A percentile compares a stretch with the other conserved stretches of the same genome.
Evolutionary conservation across 2,329 filamentous ascomycete genomes (phyloP).

Genomic region (Fusarium napiforme): DNA sequence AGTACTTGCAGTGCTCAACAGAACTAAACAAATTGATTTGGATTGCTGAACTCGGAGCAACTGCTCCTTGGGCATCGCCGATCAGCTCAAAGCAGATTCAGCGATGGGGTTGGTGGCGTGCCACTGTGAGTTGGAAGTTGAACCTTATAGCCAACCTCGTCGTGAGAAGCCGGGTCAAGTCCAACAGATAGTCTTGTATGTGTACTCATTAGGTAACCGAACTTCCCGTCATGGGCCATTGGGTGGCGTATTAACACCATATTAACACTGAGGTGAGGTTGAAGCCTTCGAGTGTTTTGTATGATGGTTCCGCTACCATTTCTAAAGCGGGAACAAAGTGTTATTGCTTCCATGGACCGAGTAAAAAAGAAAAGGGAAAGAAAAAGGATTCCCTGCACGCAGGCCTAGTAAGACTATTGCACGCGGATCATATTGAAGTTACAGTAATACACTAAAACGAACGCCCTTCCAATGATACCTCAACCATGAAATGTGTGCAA

Average conservation of each 20-base stretch:
- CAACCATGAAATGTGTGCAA: neutral
- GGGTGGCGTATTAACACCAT: rapidly evolving
- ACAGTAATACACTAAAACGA: too few relatives aligned
- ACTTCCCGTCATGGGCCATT: rapidly evolving
- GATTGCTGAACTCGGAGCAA: neutral
- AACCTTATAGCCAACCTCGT: too few relatives aligned
- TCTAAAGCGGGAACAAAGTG: rapidly evolving
- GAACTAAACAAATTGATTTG: too few relatives aligned
- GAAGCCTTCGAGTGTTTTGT: rapidly evolving
- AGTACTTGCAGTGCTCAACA: neutral
- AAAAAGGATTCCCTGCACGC: too few relatives aligned
- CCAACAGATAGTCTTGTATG: neutral
- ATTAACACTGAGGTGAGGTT: neutral
- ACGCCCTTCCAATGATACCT: too few relatives aligned
- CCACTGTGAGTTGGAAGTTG: neutral
- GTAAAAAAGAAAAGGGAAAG: too few relatives aligned
- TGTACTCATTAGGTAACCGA: rapidly evolving
- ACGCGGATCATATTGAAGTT: rapidly evolving
- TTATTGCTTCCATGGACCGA: neutral
- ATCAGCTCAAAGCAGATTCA: neutral
- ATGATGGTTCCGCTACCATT: rapidly evolving
- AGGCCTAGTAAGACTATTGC: too few relatives aligned
- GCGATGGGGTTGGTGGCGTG: neutral
- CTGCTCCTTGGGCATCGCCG: too few relatives aligned
- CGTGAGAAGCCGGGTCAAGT: too few relatives aligned